Base-by-base conservation (phyloP, 495 filamentous ascomycete genomes). In the Penicillium ucsense region DNA sequence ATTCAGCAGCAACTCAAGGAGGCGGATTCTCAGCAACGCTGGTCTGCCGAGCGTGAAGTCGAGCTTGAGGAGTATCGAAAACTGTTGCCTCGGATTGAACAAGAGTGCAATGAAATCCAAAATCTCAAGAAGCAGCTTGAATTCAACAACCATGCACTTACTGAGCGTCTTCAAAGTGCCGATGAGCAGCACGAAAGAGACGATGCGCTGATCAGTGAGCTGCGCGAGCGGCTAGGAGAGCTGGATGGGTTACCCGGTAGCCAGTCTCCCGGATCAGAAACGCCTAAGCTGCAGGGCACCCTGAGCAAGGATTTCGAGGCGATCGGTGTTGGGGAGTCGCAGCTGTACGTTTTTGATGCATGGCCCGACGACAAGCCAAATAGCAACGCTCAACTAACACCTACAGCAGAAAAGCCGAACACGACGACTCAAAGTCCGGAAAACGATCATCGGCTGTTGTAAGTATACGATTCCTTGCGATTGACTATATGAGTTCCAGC, bases 61-160 rank as follows among this genome's bases (percentile, higher is more conserved):
- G 75, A 76, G 41, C 71, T 83, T 47, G 73, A 79, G 38, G 80
- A 85, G 50, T 80, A 78, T 48, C 67, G 70, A 51, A 70, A 74
- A 42, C 70, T 78, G 20, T 57, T 84, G 30, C 69, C 76, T 8
- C 77, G 75, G 31, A 75, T 79, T 48, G 82, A 85, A 54, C 76
- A 79, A 53, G 78, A 81, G 38, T 73, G 76, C 48, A 77, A 70
- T 50, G 80, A 83, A 37, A 69, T 79, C 32, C 78, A 76, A 48
- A 72, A 70, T 31, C 66, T 76, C 32, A 75, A 77, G 52, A 74
- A 74, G 45, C 71, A 76, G 38, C 61, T 83, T 9, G 76, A 82
- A 50, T 67, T 77, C 49, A 78, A 84, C 45, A 78, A 80, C 44
- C 69, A 77, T 20, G 64, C 72, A n/a, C 66, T 81, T 1, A 64